Percentiles rank a stretch among this genome's conserved stretches.
phyloP scores from a whole-genome alignment of 805 yeast genomes.

The Wickerhamomyces chambardii region DNA sequence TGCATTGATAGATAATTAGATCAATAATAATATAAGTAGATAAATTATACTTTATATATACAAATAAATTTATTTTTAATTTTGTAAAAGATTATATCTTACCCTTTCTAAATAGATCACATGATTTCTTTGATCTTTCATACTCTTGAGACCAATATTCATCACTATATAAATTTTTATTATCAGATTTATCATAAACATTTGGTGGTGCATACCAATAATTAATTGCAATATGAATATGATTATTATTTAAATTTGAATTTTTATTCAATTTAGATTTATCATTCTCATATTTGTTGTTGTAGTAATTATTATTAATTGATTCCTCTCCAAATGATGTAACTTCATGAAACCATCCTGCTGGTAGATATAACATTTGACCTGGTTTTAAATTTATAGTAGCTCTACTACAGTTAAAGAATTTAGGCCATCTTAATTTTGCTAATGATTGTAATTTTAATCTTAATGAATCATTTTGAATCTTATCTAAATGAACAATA shows the following conservation, averaged over 20 bases:
- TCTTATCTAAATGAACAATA: conserved; percentile 49
- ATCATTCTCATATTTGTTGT: not conserved
- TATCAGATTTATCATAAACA: conserved; percentile 13
- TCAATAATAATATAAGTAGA: too few species aligned
- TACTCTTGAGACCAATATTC: conserved; percentile 47
- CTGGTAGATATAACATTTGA: conserved; percentile 60
- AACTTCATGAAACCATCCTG: conserved; percentile 83
- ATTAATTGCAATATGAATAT: conserved; percentile 54
- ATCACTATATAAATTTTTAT: conserved; percentile 33
- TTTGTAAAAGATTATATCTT: not conserved
- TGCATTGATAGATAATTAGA: too few species aligned
- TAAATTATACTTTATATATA: too few species aligned
- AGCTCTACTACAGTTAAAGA: conserved; percentile 30
- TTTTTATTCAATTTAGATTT: too few species aligned
- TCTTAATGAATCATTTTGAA: conserved; percentile 21
- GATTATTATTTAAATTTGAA: conserved; percentile 3
- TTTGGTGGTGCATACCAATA: conserved; percentile 73
- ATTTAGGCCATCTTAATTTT: conserved; percentile 36
- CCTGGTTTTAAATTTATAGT: conserved; percentile 49
- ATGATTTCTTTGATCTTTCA: conserved; percentile 28
- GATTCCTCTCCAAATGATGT: conserved; percentile 42
- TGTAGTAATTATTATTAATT: conserved; percentile 3
- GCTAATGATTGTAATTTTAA: conserved; percentile 26
- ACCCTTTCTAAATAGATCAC: conserved; percentile 7
- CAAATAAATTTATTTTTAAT: too few species aligned